Base-by-base conservation (phyloP, 306 rosid genomes). In the Spatholobus suberectus region DNA sequence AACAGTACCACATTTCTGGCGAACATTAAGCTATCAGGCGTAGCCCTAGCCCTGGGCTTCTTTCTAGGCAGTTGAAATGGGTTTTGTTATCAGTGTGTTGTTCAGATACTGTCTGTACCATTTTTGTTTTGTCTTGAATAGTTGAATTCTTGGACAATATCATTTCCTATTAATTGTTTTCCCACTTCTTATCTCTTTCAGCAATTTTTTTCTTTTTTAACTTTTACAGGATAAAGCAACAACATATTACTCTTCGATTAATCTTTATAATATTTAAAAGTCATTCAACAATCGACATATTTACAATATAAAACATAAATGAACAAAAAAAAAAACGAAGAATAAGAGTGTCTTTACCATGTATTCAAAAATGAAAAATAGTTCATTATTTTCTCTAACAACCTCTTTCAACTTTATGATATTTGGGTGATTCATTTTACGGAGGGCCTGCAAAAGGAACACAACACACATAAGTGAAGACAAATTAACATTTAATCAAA, bases 361-460 rank as follows among this genome's bases (percentile, higher is more conserved):
- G 88, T 93, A 85, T 78, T 93, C 96, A 81, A 93, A 93, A 80
- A 93, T 85, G 85, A 91, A 91, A 89, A 91, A 91, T 34, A 93
- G 88, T 83, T 93, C 94, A 76, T 90, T 82, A 68, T 91, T 90
- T 87, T 93, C 98, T 85, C 82, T 80, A 80, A 91, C 67, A 75
- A 86, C 98, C 89, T 91, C 98, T 83, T 86, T 91, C 87, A 93
- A 87, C 89, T 91, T 93, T 88, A 93, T 89, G 83, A 93, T 87
- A 84, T 91, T 93, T 59, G 93, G 92, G 84, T 93, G 93, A 87
- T 88, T 90, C 89, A 93, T 79, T 89, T 84, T 91, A 13, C 89
- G 90, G 21, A 93, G 98, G 54, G 81, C 89, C 98, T 93, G 91
- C 84, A 85, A 5, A 80, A 85, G 57, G 82, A 82, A 58, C 23